These are phyloP conservation scores for Phytophthora vignae DNA, from an alignment of 352 stramenopile genomes.

Conservation along the genomic window DNA sequence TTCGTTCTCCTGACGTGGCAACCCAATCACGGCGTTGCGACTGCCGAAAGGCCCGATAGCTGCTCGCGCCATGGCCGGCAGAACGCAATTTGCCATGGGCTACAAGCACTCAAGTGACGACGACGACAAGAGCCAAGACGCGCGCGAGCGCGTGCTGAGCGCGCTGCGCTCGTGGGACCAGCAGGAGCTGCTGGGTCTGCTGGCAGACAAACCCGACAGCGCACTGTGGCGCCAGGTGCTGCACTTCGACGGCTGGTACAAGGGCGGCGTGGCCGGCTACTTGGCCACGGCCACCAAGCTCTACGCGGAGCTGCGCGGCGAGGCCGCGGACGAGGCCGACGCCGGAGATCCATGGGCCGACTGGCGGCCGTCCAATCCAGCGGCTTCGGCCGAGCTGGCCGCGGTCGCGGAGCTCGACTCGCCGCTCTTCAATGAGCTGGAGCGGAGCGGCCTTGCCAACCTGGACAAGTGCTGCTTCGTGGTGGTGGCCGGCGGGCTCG, in stretches of 20 bases:
- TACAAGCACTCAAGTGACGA: conserved; percentile 23
- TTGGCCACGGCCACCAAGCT: conserved; percentile 57
- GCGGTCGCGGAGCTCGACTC: conserved; percentile 48
- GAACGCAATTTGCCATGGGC: conserved; percentile 38
- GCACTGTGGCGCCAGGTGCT: conserved; percentile 54
- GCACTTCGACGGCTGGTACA: conserved; percentile 76
- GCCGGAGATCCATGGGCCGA: conserved; percentile 36
- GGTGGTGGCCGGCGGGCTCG: conserved; percentile 97
- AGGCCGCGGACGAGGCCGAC: conserved; percentile 15
- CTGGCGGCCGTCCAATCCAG: conserved; percentile 61
- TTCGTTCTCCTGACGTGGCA: conserved; percentile 19
- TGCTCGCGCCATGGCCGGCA: conserved; percentile 17
- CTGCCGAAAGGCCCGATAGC: conserved; percentile 14
- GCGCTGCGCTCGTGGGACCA: conserved; percentile 52
- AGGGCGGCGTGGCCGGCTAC: conserved; percentile 66
- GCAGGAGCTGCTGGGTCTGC: conserved; percentile 45
- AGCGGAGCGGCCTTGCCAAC: conserved; percentile 58
- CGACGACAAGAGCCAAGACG: conserved; percentile 4
- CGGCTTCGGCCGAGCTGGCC: conserved; percentile 33
- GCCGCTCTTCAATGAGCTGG: conserved; percentile 52
- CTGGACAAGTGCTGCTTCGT: conserved; percentile 93
- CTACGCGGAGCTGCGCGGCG: conserved; percentile 40
- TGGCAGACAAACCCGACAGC: conserved; percentile 23
- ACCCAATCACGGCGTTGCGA: conserved; percentile 14
- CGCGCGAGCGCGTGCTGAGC: conserved; percentile 29